Percentiles rank a stretch among this genome's conserved stretches.
These are phyloP conservation scores for Stenocarpella maydis DNA, from an alignment of 2,329 filamentous ascomycete genomes.

Conservation along the genomic window DNA sequence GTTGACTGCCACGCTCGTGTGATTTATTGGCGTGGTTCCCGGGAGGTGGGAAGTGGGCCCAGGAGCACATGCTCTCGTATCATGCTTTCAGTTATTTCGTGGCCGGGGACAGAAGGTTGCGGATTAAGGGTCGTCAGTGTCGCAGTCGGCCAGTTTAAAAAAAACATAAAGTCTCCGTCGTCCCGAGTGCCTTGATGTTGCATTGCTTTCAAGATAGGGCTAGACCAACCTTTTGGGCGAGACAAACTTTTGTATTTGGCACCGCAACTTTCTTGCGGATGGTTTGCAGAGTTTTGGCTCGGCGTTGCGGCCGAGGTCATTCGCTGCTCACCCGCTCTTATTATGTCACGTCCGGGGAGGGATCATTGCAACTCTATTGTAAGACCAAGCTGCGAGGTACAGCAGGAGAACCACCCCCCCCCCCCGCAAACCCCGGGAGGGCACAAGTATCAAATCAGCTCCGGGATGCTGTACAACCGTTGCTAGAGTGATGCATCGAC, in stretches of 20 bases:
- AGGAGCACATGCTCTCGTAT: neutral
- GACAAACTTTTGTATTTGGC: slow-evolving; percentile 16
- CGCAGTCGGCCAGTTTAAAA: neutral
- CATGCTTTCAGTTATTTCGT: neutral
- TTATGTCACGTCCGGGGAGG: neutral
- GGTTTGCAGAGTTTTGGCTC: slow-evolving; percentile 5
- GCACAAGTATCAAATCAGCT: neutral
- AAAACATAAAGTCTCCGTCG: neutral
- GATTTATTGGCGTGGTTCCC: neutral
- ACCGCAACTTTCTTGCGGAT: slow-evolving; percentile 4
- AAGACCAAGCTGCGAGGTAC: neutral
- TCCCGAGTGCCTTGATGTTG: slow-evolving; percentile 7
- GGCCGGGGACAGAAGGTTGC: neutral
- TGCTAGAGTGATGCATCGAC: neutral
- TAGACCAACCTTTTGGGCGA: slow-evolving; percentile 1
- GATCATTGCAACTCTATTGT: slow-evolving; percentile 10
- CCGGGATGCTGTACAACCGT: neutral
- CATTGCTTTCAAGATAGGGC: slow-evolving; percentile 7
- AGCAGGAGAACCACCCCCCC: too few relatives aligned
- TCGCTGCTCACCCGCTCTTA: neutral
- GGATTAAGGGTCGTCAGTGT: neutral
- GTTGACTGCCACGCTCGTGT: neutral
- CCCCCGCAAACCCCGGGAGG: neutral
- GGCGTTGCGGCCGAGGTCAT: neutral
- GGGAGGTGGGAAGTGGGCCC: neutral